phyloP scores from a whole-genome alignment of 345 rosid species.

The Salix purpurea region DNA sequence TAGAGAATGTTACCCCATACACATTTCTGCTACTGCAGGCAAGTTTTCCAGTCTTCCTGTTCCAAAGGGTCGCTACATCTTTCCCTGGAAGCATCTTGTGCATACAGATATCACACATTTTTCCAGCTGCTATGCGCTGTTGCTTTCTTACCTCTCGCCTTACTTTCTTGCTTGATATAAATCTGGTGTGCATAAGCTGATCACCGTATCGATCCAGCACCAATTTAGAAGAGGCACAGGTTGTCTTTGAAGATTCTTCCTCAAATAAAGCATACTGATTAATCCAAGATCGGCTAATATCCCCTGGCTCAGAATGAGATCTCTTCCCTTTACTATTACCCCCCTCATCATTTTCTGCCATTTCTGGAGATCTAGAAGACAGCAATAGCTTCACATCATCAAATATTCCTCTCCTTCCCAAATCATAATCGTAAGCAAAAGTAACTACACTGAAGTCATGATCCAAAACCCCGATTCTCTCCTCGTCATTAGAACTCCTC shows the following conservation, averaged over 20 bases:
- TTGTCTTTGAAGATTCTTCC: constrained; percentile 58
- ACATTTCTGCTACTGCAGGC: constrained; percentile 76
- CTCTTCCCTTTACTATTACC: constrained; percentile 51
- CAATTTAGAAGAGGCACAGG: constrained; percentile 42
- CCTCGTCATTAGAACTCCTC: constrained; percentile 31
- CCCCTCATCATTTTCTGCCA: constrained; percentile 35
- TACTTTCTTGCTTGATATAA: constrained; percentile 49
- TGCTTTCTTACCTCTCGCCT: constrained; percentile 82
- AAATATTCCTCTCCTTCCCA: constrained; percentile 68
- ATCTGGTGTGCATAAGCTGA: constrained; percentile 47
- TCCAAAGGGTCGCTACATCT: constrained; percentile 74
- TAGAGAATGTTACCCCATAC: constrained; percentile 51
- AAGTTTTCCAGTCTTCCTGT: constrained; percentile 73
- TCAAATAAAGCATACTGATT: constrained; percentile 56
- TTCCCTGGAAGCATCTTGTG: constrained; percentile 87
- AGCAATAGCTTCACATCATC: constrained; percentile 54
- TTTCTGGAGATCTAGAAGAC: constrained; percentile 37
- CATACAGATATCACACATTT: constrained; percentile 85
- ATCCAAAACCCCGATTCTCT: constrained; percentile 33
- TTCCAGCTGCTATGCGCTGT: constrained; percentile 71
- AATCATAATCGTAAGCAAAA: constrained; percentile 28
- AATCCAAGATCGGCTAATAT: constrained; percentile 55
- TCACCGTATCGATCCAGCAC: constrained; percentile 52
- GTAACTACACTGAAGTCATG: constrained; percentile 23
- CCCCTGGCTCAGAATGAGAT: constrained; percentile 80